Base-by-base conservation (phyloP, 352 stramenopile species). In the Pythium periplocum region DNA sequence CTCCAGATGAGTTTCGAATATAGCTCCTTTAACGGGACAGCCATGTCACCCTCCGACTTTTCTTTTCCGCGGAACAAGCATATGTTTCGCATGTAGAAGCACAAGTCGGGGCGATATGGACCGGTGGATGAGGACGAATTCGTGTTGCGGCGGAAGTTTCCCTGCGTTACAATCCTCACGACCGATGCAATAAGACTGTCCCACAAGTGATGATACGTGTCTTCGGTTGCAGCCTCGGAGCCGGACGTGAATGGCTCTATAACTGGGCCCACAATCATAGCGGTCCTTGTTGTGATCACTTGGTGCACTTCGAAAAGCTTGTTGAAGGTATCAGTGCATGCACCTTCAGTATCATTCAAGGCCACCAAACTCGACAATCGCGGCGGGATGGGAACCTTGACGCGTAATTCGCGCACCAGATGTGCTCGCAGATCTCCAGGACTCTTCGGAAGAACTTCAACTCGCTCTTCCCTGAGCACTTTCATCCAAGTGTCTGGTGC, bases 121-220 rank as follows among this genome's bases (percentile, higher is more conserved):
- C 12, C 33, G 5, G 51, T 50, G 4, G 36, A 37, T 10, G 45
- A 38, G 7, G 45, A 51, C 38, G 41, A 5, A 57, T 48, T 57
- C 40, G 51, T 17, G 34, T 49, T 49, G 40, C 51, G 52, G 36
- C 35, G 52, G 31, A 50, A 52, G 17, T 52, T 45, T 55, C 45
- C 37, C 3, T 31, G n/a, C 47, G 33, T 45, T 10, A 33, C 45
- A 6, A 5, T 3, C 36, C 35, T 43, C 4, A 52, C 17, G 4
- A 51, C 45, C 11, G 4, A 42, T 39, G 32, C 51, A 45, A 51
- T 59, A 45, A 59, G 34, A 40, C 36, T 31, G 37, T 52, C 52
- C 52, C 52, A 59, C 6, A 59, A 51, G 33, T 12, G 36, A 59
- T 59, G 52, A 43, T 50, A 57, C 42, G 51, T 57, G 12, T 51